phyloP scores from a whole-genome alignment of 768 basidiomycete species.

The Pisolithus sp. region DNA sequence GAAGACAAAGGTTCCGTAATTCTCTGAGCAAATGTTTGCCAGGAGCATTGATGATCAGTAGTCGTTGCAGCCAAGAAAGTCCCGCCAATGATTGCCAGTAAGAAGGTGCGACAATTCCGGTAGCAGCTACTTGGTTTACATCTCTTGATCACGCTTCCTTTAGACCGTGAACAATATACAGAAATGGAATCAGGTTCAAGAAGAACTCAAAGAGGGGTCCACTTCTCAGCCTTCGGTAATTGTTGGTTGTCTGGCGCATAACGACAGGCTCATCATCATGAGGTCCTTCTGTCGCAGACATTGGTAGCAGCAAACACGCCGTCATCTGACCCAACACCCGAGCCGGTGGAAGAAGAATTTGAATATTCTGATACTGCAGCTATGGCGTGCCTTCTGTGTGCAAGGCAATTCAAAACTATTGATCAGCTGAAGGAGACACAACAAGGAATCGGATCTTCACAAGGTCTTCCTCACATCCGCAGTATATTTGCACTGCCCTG shows the following conservation, averaged over 20 bases:
- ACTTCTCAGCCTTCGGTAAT: constrained; percentile 17
- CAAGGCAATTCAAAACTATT: constrained; percentile 84
- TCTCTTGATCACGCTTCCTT: constrained; percentile 2
- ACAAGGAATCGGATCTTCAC: constrained; percentile 90
- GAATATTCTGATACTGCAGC: constrained; percentile 76
- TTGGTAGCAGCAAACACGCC: constrained; percentile 12
- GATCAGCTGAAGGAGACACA: constrained; percentile 87
- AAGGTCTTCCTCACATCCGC: constrained; percentile 55
- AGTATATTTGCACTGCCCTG: constrained; percentile 9
- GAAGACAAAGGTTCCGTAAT: constrained; percentile 35
- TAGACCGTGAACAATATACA: constrained; percentile 87
- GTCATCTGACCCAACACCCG: constrained; percentile 30
- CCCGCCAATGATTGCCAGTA: constrained; percentile 76
- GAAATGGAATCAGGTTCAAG: constrained; percentile 97
- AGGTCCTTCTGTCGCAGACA: constrained; percentile 8
- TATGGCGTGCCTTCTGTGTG: constrained; percentile 83
- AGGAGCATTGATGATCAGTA: constrained; percentile 17
- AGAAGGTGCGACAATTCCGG: constrained; percentile 50
- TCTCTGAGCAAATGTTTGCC: neutral
- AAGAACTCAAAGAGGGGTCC: constrained; percentile 60
- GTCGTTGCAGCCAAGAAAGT: constrained; percentile 59
- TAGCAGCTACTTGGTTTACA: neutral
- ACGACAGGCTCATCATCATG: neutral
- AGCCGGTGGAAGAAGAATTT: constrained; percentile 54
- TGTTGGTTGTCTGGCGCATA: neutral